Base-by-base conservation (phyloP, 2,329 filamentous ascomycete genomes). In the Colletotrichum euphorbiae region DNA sequence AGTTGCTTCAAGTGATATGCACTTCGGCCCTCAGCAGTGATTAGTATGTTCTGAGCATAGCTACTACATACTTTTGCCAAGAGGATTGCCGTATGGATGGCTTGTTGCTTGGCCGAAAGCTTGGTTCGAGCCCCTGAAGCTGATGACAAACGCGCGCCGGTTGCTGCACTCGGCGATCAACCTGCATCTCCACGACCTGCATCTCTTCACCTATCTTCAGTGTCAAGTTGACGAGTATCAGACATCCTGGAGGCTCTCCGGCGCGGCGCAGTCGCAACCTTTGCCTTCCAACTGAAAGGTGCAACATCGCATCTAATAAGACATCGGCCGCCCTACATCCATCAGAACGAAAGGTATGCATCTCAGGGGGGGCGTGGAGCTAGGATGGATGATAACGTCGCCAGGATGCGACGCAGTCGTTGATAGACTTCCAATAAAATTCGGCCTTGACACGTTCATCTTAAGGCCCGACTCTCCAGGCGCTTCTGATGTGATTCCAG, bases 321-420 rank as follows among this genome's bases (percentile, higher is more conserved):
- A 52, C 24, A 31, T 52, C n/a, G 48, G 9, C n/a, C 3, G 48
- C 9, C n/a, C 24, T 52, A 19, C 17, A 52, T 1, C n/a, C 21
- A n/a, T 17, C 24, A 28, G 33, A 12, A 52, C n/a, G 24, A 17
- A 28, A n/a, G 17, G 12, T 28, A 1, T 36, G 48, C 28, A 52
- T 31, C 1, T 8, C 48, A 33, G 48, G 48, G 48, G 24, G 21
- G 36, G 4, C 24, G 7, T 28, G 19, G 15, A 31, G 48, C 28
- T 52, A 28, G 48, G 48, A 36, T 36, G 24, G 17, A 2, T 31
- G 48, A 52, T 36, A 52, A 52, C n/a, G 48, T 52, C 48, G 21
- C 21, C 17, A 17, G 8, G 48, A 51, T 31, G n/a, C 13, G 17
- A 24, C 31, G 28, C 2, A n/a, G 2, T 33, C 11, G 24, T n/a